Base-by-base conservation (phyloP, 1,139 yeast species). In the Sugiyamaella grinbergsii region DNA sequence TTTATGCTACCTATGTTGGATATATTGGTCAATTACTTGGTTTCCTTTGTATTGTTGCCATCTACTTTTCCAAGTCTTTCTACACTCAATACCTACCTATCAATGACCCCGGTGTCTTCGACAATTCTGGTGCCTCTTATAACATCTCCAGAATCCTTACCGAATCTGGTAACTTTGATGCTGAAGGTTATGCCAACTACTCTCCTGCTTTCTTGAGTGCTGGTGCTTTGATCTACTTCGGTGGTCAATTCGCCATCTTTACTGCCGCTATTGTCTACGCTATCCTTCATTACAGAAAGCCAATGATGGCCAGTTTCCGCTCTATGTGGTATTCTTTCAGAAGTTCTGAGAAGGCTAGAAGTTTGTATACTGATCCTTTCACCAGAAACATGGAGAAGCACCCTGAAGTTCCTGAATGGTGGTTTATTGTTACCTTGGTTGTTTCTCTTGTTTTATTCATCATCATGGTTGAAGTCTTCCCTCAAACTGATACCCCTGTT, bases 321-420 rank as follows among this genome's bases (percentile, higher is more conserved):
- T 43, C 53, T 8, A 51, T 51, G 47, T 54, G 57, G 57, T 18
- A 39, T 13, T 52, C 58, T 16, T 42, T 55, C 31, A 43, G 55
- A 36, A 51, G 53, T 41, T 44, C 52, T 8, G 32, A 52, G 15
- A 40, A 38, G 13, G 56, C 47, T 22, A 45, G 54, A 41, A 42
- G 47, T 11, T 82, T 77, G 3, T 67, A 65, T 43, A 44, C 73
- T 28, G 75, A 39, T 85, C 82, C 61, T 78, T 85, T 1, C 82
- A 80, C 58, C 71, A 78, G 49, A 70, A 72, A 53, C 74, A 79
- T 80, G 82, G 59, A 72, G 32, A 69, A 68, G 22, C 79, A 79
- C 62, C 73, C 72, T 32, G 87, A 82, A 57, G 85, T 81, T 32
- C 86, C 86, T 19, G 83, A 80, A 54, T 79, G 83, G 83, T 77